phyloP scores from a whole-genome alignment of 2,329 filamentous ascomycete genomes.

The Microsporum audouinii region DNA sequence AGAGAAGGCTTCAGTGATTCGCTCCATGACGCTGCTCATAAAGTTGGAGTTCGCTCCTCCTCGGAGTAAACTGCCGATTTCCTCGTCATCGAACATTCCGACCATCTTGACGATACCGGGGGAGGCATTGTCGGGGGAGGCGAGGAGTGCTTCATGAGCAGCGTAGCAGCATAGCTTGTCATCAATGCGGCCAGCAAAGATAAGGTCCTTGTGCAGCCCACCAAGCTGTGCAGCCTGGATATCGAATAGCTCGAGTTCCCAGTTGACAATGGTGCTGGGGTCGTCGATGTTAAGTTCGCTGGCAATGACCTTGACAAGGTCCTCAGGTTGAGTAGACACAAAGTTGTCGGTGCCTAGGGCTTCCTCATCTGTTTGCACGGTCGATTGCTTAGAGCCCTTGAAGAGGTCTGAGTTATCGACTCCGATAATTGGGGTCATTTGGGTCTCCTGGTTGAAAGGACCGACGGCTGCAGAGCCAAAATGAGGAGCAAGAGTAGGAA shows the following conservation, averaged over 20 bases:
- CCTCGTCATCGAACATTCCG: conserved; percentile 93
- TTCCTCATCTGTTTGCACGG: conserved; percentile 25
- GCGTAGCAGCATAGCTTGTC: conserved; percentile 97
- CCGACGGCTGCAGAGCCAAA: conserved; percentile 62
- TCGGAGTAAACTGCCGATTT: conserved; percentile 81
- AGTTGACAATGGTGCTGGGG: conserved; percentile 70
- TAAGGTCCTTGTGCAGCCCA: conserved; percentile 83
- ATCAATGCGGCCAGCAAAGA: conserved; percentile 89
- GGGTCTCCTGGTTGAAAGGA: conserved; percentile 74
- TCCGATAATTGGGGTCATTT: conserved; percentile 88
- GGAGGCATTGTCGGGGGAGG: conserved; percentile 44
- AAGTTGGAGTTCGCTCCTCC: conserved; percentile 89
- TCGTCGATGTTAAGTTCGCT: conserved; percentile 63
- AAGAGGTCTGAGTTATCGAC: conserved; percentile 59
- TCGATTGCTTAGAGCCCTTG: conserved; percentile 13
- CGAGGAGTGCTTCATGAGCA: conserved; percentile 71
- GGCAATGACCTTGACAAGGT: conserved; percentile 72
- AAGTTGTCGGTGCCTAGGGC: conserved; percentile 39
- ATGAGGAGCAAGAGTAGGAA: conserved; percentile 86
- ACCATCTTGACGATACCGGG: conserved; percentile 69
- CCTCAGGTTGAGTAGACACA: conserved; percentile 68
- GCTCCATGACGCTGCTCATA: conserved; percentile 67
- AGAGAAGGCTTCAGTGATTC: conserved; percentile 57
- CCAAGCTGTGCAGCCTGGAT: conserved; percentile 71
- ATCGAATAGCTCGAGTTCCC: conserved; percentile 95